Conservation (phyloP, 495 filamentous ascomycete genomes). For the Pseudotulostoma volvatum region DNA sequence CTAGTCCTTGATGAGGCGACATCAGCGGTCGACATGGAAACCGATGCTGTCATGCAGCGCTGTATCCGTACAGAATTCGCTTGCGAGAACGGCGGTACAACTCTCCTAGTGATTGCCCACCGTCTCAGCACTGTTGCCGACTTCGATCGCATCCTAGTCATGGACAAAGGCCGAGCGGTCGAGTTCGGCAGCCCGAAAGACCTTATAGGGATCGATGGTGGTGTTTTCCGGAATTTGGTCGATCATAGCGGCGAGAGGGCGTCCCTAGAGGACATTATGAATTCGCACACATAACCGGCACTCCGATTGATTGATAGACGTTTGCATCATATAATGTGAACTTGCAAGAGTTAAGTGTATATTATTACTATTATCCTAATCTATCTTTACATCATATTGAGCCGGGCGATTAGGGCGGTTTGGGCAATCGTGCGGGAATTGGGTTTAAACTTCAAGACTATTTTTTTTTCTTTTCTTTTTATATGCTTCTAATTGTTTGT, state of each 20-base stretch:
- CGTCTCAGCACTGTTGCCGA: slow-evolving; percentile 73
- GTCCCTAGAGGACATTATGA: slow-evolving; percentile 11
- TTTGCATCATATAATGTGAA: too few relatives aligned
- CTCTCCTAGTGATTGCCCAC: slow-evolving; percentile 78
- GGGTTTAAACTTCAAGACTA: too few relatives aligned
- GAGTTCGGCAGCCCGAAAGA: slow-evolving; percentile 59
- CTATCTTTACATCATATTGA: too few relatives aligned
- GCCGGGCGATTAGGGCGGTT: too few relatives aligned
- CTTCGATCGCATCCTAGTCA: slow-evolving; percentile 70
- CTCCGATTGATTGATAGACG: too few relatives aligned
- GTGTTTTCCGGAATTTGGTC: slow-evolving; percentile 56
- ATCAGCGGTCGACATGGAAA: slow-evolving; percentile 74
- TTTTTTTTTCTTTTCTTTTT: too few relatives aligned
- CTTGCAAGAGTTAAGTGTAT: too few relatives aligned
- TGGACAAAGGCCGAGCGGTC: slow-evolving; percentile 56
- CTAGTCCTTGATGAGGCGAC: slow-evolving; percentile 89
- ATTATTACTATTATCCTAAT: too few relatives aligned
- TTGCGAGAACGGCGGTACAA: slow-evolving; percentile 46
- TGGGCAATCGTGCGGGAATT: too few relatives aligned
- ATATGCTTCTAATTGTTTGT: too few relatives aligned
- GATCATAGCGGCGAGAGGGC: slow-evolving; percentile 35
- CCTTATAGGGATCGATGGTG: slow-evolving; percentile 39
- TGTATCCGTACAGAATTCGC: slow-evolving; percentile 66
- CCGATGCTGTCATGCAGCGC: slow-evolving; percentile 66
- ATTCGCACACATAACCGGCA: too few relatives aligned